These are phyloP conservation scores for Acidomyces sp. DNA, from an alignment of 495 filamentous ascomycete species.

Conservation along the genomic window DNA sequence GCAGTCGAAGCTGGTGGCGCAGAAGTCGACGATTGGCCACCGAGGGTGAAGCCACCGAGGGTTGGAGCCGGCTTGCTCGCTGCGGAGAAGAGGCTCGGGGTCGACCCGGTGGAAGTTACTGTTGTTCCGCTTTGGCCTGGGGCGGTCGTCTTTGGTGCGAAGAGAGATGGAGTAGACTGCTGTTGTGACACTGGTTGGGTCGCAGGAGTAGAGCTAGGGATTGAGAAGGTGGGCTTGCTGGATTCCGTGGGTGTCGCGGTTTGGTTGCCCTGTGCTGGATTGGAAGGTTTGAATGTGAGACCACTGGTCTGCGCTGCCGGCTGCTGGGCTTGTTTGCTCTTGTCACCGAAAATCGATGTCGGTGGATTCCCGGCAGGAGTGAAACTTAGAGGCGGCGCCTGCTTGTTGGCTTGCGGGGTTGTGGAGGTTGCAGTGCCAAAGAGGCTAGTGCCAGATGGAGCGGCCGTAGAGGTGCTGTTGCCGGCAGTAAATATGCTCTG, in stretches of 20 bases:
- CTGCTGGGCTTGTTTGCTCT: too few species aligned
- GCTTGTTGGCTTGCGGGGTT: background rate
- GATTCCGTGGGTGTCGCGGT: too few species aligned
- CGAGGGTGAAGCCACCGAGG: conserved; percentile 1
- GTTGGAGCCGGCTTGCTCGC: background rate
- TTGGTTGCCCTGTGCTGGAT: too few species aligned
- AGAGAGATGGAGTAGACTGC: background rate
- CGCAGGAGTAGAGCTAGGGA: background rate
- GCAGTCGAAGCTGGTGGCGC: conserved; percentile 16
- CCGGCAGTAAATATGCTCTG: background rate
- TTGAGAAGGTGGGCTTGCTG: background rate
- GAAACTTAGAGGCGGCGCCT: background rate
- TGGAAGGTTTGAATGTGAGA: background rate
- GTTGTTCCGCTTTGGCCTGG: background rate
- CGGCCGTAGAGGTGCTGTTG: background rate
- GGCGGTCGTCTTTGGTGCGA: background rate
- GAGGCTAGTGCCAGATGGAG: background rate
- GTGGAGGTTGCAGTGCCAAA: background rate
- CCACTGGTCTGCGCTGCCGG: background rate
- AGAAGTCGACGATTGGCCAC: conserved; percentile 11
- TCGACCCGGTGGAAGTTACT: background rate
- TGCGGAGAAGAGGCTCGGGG: background rate
- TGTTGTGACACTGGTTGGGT: background rate
- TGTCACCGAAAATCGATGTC: background rate
- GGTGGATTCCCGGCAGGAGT: conserved; percentile 1